phyloP scores from a whole-genome alignment of 768 basidiomycete genomes.

The Suillus placidus region DNA sequence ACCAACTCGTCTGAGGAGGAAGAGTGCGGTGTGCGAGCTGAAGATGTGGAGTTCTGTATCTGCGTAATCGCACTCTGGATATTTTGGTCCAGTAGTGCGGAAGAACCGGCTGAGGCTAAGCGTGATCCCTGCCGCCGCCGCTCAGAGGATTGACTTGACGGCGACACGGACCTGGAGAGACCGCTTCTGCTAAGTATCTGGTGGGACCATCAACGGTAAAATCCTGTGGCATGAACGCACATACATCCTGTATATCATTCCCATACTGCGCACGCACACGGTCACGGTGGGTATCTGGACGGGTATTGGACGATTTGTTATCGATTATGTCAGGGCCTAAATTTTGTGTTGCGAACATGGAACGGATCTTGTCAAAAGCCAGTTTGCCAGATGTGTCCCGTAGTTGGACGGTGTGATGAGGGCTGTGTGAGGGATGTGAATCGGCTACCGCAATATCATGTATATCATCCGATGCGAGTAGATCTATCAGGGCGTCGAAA shows the following conservation, averaged over 20 bases:
- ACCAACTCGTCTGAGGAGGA: not conserved
- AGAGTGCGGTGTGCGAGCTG: not conserved
- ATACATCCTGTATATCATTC: not conserved
- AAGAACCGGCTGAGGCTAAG: not conserved
- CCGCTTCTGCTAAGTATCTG: not conserved
- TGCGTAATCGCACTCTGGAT: not conserved
- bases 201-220: not conserved
- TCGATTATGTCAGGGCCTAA: not conserved
- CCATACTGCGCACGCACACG: not conserved
- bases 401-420: conserved; percentile 16
- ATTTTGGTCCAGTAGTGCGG: not conserved
- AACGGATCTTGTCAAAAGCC: conserved; percentile 35
- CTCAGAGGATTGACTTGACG: not conserved
- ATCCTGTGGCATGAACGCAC: not conserved
- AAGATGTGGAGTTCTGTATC: no score
- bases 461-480: conserved; percentile 32
- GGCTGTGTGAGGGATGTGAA: not conserved
- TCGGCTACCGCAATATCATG: conserved; percentile 14
- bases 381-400: conserved; percentile 34
- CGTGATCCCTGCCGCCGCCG: not conserved
- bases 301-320: not conserved
- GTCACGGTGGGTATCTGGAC: not conserved
- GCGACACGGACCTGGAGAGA: not conserved
- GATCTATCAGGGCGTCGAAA: conserved; percentile 33
- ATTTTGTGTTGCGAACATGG: conserved; percentile 27